Conservation (phyloP, 1,284 basidiomycete species). For the Pseudozyma tsukubaensis region DNA sequence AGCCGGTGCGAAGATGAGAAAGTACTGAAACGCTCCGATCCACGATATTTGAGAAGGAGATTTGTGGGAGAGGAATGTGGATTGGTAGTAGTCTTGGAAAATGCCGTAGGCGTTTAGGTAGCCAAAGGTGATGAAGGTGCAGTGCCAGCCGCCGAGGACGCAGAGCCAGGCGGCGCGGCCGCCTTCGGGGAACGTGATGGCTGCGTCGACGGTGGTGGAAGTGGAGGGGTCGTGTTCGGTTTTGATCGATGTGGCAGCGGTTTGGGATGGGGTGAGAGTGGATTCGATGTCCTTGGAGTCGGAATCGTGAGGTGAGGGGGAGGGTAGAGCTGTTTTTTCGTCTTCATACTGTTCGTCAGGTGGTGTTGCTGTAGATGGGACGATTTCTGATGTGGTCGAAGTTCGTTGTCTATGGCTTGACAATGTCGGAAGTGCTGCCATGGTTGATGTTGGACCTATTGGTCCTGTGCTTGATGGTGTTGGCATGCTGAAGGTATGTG, state of each 20-base stretch:
- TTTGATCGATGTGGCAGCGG: conserved; percentile 37
- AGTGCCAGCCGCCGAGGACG: conserved; percentile 50
- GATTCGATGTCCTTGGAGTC: conserved; percentile 37
- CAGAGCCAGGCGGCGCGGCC: conserved; percentile 53
- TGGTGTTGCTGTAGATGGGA: not conserved
- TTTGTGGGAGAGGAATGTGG: conserved; percentile 35
- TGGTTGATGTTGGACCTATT: no score
- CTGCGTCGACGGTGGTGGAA: no score
- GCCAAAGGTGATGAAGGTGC: conserved; percentile 54
- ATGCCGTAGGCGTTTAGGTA: conserved; percentile 54
- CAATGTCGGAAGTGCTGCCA: not conserved
- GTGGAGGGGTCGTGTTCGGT: conserved; percentile 25
- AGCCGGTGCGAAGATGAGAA: conserved; percentile 47
- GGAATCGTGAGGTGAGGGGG: conserved; percentile 13
- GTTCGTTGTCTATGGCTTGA: not conserved
- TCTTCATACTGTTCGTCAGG: not conserved
- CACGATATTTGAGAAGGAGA: conserved; percentile 44
- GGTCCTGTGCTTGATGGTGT: no score
- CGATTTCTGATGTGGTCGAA: not conserved
- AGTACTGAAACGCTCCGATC: conserved; percentile 57
- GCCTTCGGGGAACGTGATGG: conserved; percentile 45
- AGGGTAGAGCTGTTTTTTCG: conserved; percentile 8
- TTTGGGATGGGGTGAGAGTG: conserved; percentile 18
- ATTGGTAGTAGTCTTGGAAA: conserved; percentile 51
- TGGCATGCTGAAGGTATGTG: no score